phyloP scores from a whole-genome alignment of 768 basidiomycete species.

The Suillus hirtellus region DNA sequence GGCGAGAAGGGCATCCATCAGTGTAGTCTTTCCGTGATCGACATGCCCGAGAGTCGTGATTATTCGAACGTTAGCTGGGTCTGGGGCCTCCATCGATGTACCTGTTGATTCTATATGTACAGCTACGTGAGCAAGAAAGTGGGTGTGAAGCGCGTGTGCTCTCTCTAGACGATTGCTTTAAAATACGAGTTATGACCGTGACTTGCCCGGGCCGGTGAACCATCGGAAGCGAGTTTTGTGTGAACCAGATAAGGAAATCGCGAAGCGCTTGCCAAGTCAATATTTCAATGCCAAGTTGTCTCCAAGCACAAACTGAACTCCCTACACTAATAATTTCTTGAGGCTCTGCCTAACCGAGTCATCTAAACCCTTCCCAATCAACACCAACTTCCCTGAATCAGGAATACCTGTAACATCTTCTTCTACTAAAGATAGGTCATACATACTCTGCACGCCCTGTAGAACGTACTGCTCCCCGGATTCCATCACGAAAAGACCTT shows the following conservation, averaged over 20 bases:
- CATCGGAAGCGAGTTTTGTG: constrained; percentile 6
- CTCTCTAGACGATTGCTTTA: neutral
- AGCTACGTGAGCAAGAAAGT: neutral
- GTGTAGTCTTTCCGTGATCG: constrained; percentile 95
- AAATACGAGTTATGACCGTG: neutral
- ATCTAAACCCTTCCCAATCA: constrained; percentile 82
- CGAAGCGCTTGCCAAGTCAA: too few species aligned
- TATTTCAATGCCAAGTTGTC: neutral
- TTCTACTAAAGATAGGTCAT: constrained; percentile 66
- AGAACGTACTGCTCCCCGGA: constrained; percentile 68
- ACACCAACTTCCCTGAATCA: constrained; percentile 75
- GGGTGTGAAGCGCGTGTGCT: neutral
- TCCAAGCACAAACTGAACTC: neutral
- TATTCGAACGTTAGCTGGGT: constrained; percentile 60
- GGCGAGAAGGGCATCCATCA: constrained; percentile 93
- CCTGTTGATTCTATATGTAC: neutral
- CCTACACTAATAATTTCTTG: constrained; percentile 24
- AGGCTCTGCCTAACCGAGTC: constrained; percentile 57
- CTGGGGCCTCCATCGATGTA: constrained; percentile 19
- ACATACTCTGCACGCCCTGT: constrained; percentile 90
- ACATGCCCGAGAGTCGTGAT: constrained; percentile 89
- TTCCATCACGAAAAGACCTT: constrained; percentile 69
- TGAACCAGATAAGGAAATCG: neutral
- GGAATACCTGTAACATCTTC: constrained; percentile 48
- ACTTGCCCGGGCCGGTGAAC: neutral